Conservation (phyloP, 2,329 filamentous ascomycete genomes). For the Canariomyces notabilis region DNA sequence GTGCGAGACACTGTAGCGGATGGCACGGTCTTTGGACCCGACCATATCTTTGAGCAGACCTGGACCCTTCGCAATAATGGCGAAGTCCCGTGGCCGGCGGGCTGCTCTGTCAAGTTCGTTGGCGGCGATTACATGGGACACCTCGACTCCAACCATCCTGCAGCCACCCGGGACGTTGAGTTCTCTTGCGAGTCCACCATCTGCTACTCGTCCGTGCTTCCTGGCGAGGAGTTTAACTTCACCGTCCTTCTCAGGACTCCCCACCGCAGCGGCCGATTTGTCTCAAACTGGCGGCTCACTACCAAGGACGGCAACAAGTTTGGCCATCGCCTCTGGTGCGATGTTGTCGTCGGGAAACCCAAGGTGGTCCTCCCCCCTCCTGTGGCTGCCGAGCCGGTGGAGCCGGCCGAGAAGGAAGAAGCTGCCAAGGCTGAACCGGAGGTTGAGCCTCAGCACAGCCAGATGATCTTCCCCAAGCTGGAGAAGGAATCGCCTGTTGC, state of each 20-base stretch:
- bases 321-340: slow-evolving; percentile 92
- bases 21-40: slow-evolving; percentile 65
- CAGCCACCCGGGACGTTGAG: slow-evolving; percentile 70
- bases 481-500: slow-evolving; percentile 86
- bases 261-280: slow-evolving; percentile 66
- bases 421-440: slow-evolving; percentile 15
- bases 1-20: slow-evolving; percentile 74
- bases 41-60: slow-evolving; percentile 76
- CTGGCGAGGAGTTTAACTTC: slow-evolving; percentile 74
- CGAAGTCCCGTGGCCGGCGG: slow-evolving; percentile 73
- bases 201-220: slow-evolving; percentile 61
- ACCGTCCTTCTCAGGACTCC: slow-evolving; percentile 81
- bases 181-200: slow-evolving; percentile 79
- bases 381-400: slow-evolving; percentile 13
- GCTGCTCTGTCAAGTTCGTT: slow-evolving; percentile 84
- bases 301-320: slow-evolving; percentile 75
- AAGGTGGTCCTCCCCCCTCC: slow-evolving; percentile 27
- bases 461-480: slow-evolving; percentile 95
- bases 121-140: slow-evolving; percentile 97
- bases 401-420: slow-evolving; percentile 47
- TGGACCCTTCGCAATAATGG: slow-evolving; percentile 90
- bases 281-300: slow-evolving; percentile 96
- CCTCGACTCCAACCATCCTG: slow-evolving; percentile 72
- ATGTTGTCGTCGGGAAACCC: slow-evolving; percentile 63
- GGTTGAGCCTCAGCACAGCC: slow-evolving; percentile 40